Evolutionary conservation across 2,329 filamentous ascomycete species (phyloP), one percentile per base, ranked within the genome.

Genomic region (Exserohilum turcica): DNA sequence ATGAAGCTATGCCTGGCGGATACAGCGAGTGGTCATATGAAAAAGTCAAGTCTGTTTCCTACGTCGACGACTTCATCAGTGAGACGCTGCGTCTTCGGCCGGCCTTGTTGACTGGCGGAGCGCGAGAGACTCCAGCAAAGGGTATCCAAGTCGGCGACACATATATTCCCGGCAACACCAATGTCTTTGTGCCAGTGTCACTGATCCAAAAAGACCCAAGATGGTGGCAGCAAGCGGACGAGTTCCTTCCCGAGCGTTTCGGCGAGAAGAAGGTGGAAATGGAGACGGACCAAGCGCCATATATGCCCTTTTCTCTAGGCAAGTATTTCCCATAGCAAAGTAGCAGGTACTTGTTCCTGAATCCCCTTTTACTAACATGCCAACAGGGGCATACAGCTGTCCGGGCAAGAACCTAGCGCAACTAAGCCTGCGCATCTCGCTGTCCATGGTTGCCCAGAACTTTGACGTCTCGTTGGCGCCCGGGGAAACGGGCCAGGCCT

Each of bases 51-150:
- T 56, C 59, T 1, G 53, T 75, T 15, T 48, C 56, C 5, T 73
- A 69, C 45, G 19, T 76, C 2, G 70, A 74, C 51, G 65, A 73
- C 45, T 45, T 66, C 16, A 60, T 71, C 47, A 70, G 57, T 36
- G 75, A 77, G 50, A 72, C 70, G 0, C 63, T 76, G 40, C 65
- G 78, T 0, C 55, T 80, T 8, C 72, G 76, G n/a, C 74, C 77
- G 0, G 66, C 75, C 0, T 48, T 77, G 0, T 59, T 74, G 2
- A 66, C 65, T n/a, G 75, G 73, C 4, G 63, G 65, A 5, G 66
- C 66, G 3, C 73, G 78, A 2, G 60, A 71, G 6, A 78, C 77
- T 1, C 78, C 78, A 6, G 50, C 64, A 1, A 45, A 70, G 29
- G 74, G 74, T 4, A 36, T 76, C 0, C 58, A 74, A 35, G 57